Evolutionary conservation across 2,329 filamentous ascomycete genomes (phyloP).

Genomic region (Daldinia eschscholtzii): DNA sequence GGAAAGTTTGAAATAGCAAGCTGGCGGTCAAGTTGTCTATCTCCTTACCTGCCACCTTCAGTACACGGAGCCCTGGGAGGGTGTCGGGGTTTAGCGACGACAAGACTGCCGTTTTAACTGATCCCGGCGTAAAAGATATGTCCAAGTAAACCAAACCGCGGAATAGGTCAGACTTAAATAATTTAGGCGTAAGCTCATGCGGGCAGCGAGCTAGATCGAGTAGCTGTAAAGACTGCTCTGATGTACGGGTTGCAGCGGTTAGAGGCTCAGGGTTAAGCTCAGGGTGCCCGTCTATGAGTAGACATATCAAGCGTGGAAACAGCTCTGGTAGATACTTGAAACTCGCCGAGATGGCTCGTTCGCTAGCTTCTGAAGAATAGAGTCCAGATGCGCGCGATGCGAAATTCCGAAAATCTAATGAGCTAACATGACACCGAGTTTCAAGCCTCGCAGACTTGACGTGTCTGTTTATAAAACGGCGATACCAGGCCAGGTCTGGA

Average conservation of each 20-base stretch:
- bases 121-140: constrained; percentile 63
- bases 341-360: constrained; percentile 55
- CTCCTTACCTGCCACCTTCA: constrained; percentile 64
- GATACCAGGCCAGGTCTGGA: constrained; percentile 64
- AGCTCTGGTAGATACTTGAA: constrained; percentile 56
- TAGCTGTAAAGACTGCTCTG: constrained; percentile 52
- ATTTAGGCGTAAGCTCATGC: constrained; percentile 55
- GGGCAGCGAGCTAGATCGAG: constrained; percentile 62
- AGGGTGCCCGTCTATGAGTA: constrained; percentile 63
- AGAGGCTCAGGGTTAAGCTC: constrained; percentile 60
- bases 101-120: constrained; percentile 55
- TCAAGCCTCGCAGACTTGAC: constrained; percentile 52
- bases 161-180: constrained; percentile 57
- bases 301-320: constrained; percentile 60
- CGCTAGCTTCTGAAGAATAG: constrained; percentile 56
- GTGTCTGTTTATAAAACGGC: constrained; percentile 59
- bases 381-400: constrained; percentile 58
- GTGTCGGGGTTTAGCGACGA: constrained; percentile 51
- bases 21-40: constrained; percentile 58
- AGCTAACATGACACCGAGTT: constrained; percentile 60
- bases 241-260: constrained; percentile 35
- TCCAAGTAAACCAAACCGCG: constrained; percentile 65
- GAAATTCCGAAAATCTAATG: constrained; percentile 63
- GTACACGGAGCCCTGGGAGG: constrained; percentile 63
- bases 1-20: constrained; percentile 54